Base-by-base conservation (phyloP, 352 stramenopile species). In the Peronospora farinosa region DNA sequence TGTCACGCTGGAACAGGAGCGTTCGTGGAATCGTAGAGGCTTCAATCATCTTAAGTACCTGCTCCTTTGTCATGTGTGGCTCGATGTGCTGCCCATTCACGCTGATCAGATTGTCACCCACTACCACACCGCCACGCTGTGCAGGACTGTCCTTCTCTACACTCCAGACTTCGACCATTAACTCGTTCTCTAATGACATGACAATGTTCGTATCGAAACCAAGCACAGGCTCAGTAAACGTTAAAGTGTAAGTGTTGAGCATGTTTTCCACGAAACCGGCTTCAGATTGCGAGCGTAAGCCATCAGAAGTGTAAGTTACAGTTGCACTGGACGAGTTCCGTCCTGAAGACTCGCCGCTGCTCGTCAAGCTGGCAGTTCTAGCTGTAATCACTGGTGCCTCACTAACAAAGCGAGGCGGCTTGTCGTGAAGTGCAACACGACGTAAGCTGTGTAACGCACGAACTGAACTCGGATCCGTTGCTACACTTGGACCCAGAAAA, bases 331-430 rank as follows among this genome's bases (percentile, higher is more conserved):
- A 74, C 38, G 72, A 82, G 38, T 65, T 72, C 11, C 67, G 53
- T 17, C 65, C 51, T 11, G 64, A 72, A 9, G 61, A 65, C 17
- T 67, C 60, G 1, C 60, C 53, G 19, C 65, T 74, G 27, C 51
- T 74, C 19, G 60, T 64, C 27, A 64, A 42, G 25, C 60, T 72
- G 13, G 55, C 54, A 0, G 46, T 67, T 30, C 46, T 68, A 5
- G 46, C 45, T 31, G 25, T 40, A n/a, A 60, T 37, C 0, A 51
- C 57, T 5, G 70, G 47, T 15, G 65, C 37, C 10, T 86, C 69
- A 30, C 78, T 89, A n/a, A 67, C 54, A 47, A 87, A 87, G 9
- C 70, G 65, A 43, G 78, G 78, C 5, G 78, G 78, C 36, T 84
- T 86, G 19, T 73, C 63, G 56, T 84, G 72, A 31, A 89, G 63